These are phyloP conservation scores for Colletotrichum chrysophilum DNA, from an alignment of 2,329 filamentous ascomycete genomes.

Conservation along the genomic window DNA sequence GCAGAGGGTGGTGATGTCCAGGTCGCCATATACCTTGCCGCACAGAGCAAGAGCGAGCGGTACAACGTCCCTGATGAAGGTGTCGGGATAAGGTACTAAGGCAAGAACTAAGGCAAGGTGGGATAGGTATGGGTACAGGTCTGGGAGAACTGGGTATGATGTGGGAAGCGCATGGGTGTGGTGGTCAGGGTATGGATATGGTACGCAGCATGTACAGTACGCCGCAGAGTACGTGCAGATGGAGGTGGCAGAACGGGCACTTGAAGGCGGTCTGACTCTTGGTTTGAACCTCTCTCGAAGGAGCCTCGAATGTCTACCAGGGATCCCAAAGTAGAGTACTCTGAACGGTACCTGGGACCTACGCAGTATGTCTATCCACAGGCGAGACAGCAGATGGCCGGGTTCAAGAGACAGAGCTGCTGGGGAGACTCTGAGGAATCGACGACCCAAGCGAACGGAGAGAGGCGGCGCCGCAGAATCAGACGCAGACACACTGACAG, in stretches of 20 bases:
- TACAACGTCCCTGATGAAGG: background rate
- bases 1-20: constrained; percentile 13
- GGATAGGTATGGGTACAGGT: background rate
- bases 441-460: background rate
- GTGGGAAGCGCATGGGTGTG: background rate
- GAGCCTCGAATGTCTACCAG: background rate
- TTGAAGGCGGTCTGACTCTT: constrained; percentile 12
- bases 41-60: background rate
- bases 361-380: background rate
- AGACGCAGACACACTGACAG: background rate
- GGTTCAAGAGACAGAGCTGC: background rate
- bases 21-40: constrained; percentile 2
- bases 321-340: background rate
- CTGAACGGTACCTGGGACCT: background rate
- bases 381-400: background rate
- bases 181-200: background rate
- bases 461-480: background rate
- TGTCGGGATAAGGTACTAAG: constrained; percentile 2
- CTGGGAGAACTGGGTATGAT: background rate
- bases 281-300: background rate
- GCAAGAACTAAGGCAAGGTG: background rate
- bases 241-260: constrained; percentile 9
- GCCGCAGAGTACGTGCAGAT: background rate
- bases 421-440: background rate
- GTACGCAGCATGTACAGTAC: background rate